Base-by-base conservation (phyloP, 345 rosid genomes). In the Fremontodendron californicum region DNA sequence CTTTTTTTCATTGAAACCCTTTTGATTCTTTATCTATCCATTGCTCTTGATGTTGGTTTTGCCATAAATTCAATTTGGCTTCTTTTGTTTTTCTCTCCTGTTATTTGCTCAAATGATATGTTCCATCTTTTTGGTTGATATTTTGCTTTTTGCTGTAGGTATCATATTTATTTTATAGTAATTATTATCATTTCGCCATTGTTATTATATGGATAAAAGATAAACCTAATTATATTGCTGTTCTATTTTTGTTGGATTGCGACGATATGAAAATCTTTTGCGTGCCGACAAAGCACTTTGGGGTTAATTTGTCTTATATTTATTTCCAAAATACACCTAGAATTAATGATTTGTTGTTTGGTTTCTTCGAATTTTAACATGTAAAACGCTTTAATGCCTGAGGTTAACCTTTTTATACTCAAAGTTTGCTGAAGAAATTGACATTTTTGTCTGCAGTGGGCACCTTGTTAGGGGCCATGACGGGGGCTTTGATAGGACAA, bases 401-500 rank as follows among this genome's bases (percentile, higher is more conserved):
- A 21, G 6, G 33, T 62, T 18, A 9, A 43, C 16, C 43, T 27
- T 35, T 67, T 16, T 39, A 9, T 9, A 8, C 46, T 27, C 27
- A 40, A 37, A 29, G 21, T 49, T 67, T 70, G 48, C 11, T 63
- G 11, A 79, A 62, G 18, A 60, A 33, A 71, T 37, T 66, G 80
- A 46, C 74, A 67, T 72, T 43, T 21, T 55, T 71, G n/a, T 81
- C 6, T 84, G 82, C 90, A 96, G 99, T 96, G 27, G 98, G 99
- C 12, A 94, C 98, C 74, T 86, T 96, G 87, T 90, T 96, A 71
- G 99, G 99, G 40, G 98, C 98, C 79, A 81, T 96, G 88, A 96
- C 99, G 6, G 99, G 99, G 73, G 99, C 99, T 82, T 83, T 96
- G 82, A 96, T 96, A 52, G 99, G 99, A 61, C 99, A 96, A 85